Percentiles rank a stretch among this genome's conserved stretches.
Evolutionary conservation across 768 basidiomycete species (phyloP).

Genomic region (Agrocybe pediades): DNA sequence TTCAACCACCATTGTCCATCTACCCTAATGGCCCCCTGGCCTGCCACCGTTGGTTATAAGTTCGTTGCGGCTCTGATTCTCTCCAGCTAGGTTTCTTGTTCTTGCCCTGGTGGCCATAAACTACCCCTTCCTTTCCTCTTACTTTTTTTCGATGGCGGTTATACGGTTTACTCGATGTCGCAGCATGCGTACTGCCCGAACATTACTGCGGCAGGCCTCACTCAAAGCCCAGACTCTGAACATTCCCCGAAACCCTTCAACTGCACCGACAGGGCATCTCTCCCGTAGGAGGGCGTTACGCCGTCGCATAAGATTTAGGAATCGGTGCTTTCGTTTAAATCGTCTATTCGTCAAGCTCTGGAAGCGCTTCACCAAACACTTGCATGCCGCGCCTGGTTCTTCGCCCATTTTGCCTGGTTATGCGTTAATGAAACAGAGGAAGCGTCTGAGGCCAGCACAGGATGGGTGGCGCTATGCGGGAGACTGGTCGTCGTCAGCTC

Average conservation of each 20-base stretch:
- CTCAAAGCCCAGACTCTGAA: background rate
- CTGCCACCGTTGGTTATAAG: background rate
- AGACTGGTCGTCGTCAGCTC: no score
- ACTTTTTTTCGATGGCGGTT: background rate
- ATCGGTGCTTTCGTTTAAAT: slow-evolving; percentile 12
- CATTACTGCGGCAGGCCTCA: background rate
- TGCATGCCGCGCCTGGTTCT: slow-evolving; percentile 26
- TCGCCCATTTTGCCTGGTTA: slow-evolving; percentile 39
- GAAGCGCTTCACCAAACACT: slow-evolving; percentile 29
- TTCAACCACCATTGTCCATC: background rate
- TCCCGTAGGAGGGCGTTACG: background rate
- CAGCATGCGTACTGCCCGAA: no score
- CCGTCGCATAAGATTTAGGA: background rate
- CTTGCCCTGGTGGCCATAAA: no score
- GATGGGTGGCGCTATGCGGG: no score
- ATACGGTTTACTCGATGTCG: no score
- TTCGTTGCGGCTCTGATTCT: background rate
- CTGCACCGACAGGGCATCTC: background rate
- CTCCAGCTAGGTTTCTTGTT: no score
- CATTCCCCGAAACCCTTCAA: no score
- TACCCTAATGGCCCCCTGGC: background rate
- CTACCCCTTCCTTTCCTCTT: background rate
- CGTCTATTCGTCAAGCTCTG: slow-evolving; percentile 30
- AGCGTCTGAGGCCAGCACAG: no score
- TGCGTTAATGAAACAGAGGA: no score